Evolutionary conservation across 352 stramenopile species (phyloP).

Genomic region (Pythium sukuiense): DNA sequence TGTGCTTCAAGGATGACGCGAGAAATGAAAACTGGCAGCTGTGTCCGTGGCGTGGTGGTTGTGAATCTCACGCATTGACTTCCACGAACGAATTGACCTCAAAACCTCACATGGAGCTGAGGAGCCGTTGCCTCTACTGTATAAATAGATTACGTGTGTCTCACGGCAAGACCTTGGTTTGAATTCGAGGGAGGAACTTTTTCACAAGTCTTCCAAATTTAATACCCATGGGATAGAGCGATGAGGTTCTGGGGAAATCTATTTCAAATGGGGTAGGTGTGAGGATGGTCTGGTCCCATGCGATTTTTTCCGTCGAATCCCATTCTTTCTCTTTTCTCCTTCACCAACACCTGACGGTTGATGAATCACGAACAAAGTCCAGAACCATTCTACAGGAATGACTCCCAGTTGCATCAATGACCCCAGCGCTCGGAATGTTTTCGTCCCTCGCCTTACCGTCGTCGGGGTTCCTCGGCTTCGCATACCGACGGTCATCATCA

Average conservation of each 20-base stretch:
- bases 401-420: background rate
- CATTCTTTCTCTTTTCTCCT: no score
- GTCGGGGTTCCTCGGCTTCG: no score
- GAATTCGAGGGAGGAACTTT: no score
- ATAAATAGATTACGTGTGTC: conserved; percentile 1
- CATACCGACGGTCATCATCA: no score
- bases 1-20: background rate
- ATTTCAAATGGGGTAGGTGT: background rate
- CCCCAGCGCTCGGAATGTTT: no score
- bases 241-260: background rate
- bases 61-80: background rate
- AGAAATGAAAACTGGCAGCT: background rate
- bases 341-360: background rate
- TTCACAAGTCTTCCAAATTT: background rate
- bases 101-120: background rate
- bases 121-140: background rate
- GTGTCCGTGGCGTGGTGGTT: background rate
- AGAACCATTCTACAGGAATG: background rate
- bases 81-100: conserved; percentile 4
- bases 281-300: background rate
- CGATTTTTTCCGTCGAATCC: background rate
- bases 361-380: background rate
- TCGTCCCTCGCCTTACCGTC: no score
- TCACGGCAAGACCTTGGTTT: no score
- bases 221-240: background rate